A percentile compares a stretch with the other conserved stretches of the same genome.
Evolutionary conservation across 2,329 filamentous ascomycete species (phyloP).

Genomic region (Xylaria sp.): DNA sequence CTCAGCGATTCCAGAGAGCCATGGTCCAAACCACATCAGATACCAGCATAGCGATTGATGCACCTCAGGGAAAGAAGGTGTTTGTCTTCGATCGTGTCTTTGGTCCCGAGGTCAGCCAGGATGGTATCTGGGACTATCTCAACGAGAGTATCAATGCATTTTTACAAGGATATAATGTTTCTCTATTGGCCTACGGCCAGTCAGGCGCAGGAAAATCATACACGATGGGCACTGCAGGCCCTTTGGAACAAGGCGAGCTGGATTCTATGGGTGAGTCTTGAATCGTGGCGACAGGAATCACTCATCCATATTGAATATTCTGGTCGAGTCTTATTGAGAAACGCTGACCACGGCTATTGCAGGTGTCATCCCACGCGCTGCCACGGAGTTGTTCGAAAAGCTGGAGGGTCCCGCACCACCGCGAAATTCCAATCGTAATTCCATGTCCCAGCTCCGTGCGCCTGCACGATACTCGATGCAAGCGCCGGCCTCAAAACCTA

Average conservation of each 20-base stretch:
- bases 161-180: constrained; percentile 97
- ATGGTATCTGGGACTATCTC: constrained; percentile 94
- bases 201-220: constrained; percentile 98
- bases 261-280: constrained; percentile 78
- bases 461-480: constrained; percentile 80
- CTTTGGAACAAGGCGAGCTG: constrained; percentile 75
- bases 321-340: background rate
- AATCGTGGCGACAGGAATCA: background rate
- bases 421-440: constrained; percentile 65
- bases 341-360: constrained; percentile 34
- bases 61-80: constrained; percentile 89
- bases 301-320: background rate
- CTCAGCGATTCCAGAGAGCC: constrained; percentile 91
- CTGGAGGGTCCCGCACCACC: constrained; percentile 66
- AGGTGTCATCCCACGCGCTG: constrained; percentile 97
- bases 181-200: constrained; percentile 94
- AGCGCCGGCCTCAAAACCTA: constrained; percentile 53
- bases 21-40: constrained; percentile 90
- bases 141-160: constrained; percentile 91
- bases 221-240: constrained; percentile 96
- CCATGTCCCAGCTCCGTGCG: constrained; percentile 80
- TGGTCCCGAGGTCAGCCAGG: constrained; percentile 81
- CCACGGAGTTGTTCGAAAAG: constrained; percentile 86
- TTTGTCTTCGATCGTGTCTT: constrained; percentile 99
- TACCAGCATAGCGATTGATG: constrained; percentile 88